A percentile compares a stretch with the other conserved stretches of the same genome.
Evolutionary conservation across 2,329 filamentous ascomycete species (phyloP).

Genomic region (Ophiosphaerella herpotricha): DNA sequence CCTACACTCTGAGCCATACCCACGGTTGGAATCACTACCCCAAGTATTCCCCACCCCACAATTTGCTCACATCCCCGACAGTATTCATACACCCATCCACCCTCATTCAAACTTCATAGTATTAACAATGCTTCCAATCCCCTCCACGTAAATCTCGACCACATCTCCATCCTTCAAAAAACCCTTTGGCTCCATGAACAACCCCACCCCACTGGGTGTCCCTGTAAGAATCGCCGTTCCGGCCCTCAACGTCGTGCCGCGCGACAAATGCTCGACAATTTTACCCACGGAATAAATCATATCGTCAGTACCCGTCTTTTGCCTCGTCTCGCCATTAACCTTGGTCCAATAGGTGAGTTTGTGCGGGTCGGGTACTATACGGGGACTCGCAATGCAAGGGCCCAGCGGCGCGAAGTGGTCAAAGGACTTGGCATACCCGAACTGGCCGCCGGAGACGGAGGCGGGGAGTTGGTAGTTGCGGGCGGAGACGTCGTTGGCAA

Average conservation of each 20-base stretch:
- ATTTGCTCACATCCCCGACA: not conserved
- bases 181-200: conserved; percentile 46
- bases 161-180: conserved; percentile 44
- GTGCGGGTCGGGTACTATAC: conserved; percentile 39
- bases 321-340: conserved; percentile 52
- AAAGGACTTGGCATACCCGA: conserved; percentile 51
- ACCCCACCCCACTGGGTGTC: conserved; percentile 50
- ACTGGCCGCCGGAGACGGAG: conserved; percentile 41
- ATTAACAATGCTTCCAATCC: conserved; percentile 43
- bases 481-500: conserved; percentile 66
- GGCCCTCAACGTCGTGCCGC: conserved; percentile 53
- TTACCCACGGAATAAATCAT: conserved; percentile 53
- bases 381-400: conserved; percentile 44
- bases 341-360: conserved; percentile 44
- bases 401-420: conserved; percentile 53
- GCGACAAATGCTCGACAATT: conserved; percentile 51
- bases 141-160: conserved; percentile 41
- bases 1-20: no score
- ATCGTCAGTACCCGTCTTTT: conserved; percentile 51
- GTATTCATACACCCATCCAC: not conserved
- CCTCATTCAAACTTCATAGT: conserved; percentile 39
- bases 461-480: conserved; percentile 56
- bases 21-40: not conserved
- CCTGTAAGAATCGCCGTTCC: conserved; percentile 58
- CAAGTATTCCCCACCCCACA: not conserved